These are phyloP conservation scores for Plasmopara muralis DNA, from an alignment of 352 stramenopile species.

Conservation along the genomic window DNA sequence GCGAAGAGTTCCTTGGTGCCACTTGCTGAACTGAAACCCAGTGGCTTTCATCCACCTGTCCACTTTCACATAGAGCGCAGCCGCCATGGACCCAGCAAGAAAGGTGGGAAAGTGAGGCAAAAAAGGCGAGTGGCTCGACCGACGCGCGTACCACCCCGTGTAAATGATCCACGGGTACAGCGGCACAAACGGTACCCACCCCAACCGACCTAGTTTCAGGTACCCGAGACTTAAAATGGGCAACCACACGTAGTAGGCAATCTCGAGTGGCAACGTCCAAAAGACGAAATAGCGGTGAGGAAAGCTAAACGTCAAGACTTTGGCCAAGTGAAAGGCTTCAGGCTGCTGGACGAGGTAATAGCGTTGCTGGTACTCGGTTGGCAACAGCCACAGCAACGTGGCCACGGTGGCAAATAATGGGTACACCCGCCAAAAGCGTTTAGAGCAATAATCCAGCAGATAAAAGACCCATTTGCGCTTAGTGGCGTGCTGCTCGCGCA, in stretches of 20 bases:
- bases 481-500: constrained; percentile 19
- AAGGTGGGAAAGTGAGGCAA: constrained; percentile 33
- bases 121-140: constrained; percentile 24
- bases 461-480: constrained; percentile 17
- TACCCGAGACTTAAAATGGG: constrained; percentile 27
- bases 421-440: constrained; percentile 35
- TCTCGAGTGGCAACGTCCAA: constrained; percentile 50
- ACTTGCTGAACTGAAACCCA: constrained; percentile 18
- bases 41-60: constrained; percentile 17
- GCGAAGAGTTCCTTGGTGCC: constrained; percentile 16
- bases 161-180: constrained; percentile 28
- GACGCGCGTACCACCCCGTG: constrained; percentile 15
- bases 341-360: constrained; percentile 33
- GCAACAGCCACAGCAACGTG: constrained; percentile 24
- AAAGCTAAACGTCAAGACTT: constrained; percentile 37
- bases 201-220: constrained; percentile 20
- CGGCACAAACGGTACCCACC: constrained; percentile 29
- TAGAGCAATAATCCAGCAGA: constrained; percentile 31
- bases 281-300: constrained; percentile 38
- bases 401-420: constrained; percentile 24
- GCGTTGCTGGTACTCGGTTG: constrained; percentile 16
- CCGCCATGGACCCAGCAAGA: constrained; percentile 35
- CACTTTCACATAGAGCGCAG: constrained; percentile 27
- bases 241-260: constrained; percentile 43
- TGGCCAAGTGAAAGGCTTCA: constrained; percentile 31